These are phyloP conservation scores for Kurtzmaniella quercitrusa DNA, from an alignment of 1,139 yeast genomes.

Conservation along the genomic window DNA sequence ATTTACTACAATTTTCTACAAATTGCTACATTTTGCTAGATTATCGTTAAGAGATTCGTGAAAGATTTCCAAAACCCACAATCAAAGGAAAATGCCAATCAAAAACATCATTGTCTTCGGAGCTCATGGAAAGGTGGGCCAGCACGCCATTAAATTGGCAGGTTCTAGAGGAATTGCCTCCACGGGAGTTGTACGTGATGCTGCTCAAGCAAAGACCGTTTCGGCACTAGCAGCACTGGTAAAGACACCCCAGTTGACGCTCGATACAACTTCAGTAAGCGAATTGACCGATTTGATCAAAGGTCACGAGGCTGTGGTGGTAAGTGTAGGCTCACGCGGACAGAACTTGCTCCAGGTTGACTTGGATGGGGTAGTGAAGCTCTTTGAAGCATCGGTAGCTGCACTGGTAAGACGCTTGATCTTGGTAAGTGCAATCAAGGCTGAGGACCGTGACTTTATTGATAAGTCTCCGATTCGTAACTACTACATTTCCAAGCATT, in stretches of 20 bases:
- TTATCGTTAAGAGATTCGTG: too few relatives aligned
- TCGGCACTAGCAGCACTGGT: conserved; percentile 30
- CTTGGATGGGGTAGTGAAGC: conserved; percentile 58
- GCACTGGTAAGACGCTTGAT: conserved; percentile 47
- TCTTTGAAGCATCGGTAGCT: conserved; percentile 49
- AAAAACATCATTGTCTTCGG: conserved; percentile 40
- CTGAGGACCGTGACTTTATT: conserved; percentile 42
- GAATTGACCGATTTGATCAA: conserved; percentile 34
- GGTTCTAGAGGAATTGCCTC: conserved; percentile 25
- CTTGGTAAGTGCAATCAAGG: conserved; percentile 54
- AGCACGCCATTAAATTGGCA: conserved; percentile 24
- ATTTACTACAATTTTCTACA: too few relatives aligned
- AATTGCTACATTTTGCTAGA: too few relatives aligned
- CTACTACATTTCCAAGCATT: conserved; percentile 52
- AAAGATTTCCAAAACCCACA: too few relatives aligned
- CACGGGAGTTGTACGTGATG: conserved; percentile 49
- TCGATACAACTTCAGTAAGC: conserved; percentile 27
- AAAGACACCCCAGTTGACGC: conserved; percentile 31
- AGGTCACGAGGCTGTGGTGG: conserved; percentile 55
- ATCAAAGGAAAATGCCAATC: conserved; percentile 7
- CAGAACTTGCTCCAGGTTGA: conserved; percentile 51
- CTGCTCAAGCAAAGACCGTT: conserved; percentile 39
- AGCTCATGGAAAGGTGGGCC: conserved; percentile 61
- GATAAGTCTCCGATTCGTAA: conserved; percentile 20
- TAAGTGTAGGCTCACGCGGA: conserved; percentile 65